Base-by-base conservation (phyloP, 805 yeast genomes). In the Ogataea philodendri region DNA sequence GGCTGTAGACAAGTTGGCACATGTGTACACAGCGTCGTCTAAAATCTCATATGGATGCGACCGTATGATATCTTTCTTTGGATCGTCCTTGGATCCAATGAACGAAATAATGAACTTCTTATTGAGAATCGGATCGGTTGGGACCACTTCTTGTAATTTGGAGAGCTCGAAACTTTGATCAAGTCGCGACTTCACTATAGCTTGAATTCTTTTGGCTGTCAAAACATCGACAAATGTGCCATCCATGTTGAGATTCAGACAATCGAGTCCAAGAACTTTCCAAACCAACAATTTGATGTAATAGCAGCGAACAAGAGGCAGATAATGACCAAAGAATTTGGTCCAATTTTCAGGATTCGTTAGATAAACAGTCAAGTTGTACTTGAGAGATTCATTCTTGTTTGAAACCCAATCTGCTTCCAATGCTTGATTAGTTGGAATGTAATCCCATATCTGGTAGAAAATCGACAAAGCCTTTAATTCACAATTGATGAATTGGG, bases 281-380 rank as follows among this genome's bases (percentile, higher is more conserved):
- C 90, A 86, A 30, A 84, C 68, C 11, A 86, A 41, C 15, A 86
- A 65, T 25, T 88, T 65, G 30, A 74, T 66, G 55, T 78, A 86
- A 50, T 78, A 83, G 4, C 82, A 71, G 22, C 95, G 65, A 15
- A 84, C 78, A 11, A 85, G 57, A 3, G 95, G 88, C 50, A 78
- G 74, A 86, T 94, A 87, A 58, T 87, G 94, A 23, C 79, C 72
- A 50, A 86, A 77, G 42, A 72, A 74, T 30, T 66, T 62, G 21
- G 59, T 59, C 81, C 89, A 84, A 21, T 65, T 60, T 1, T 52
- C 46, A 4, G 63, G 54, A 3, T 74, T 66, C 6, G 81, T 59
- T 21, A 84, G 54, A 79, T 82, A 82, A 13, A 59, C 51, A 4
- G 76, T 62, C 34, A 78, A 59, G 47, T 72, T 72, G 49, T 66